Evolutionary conservation across 176 grass and related monocot species (phyloP).

Genomic region (Triticum urartu): DNA sequence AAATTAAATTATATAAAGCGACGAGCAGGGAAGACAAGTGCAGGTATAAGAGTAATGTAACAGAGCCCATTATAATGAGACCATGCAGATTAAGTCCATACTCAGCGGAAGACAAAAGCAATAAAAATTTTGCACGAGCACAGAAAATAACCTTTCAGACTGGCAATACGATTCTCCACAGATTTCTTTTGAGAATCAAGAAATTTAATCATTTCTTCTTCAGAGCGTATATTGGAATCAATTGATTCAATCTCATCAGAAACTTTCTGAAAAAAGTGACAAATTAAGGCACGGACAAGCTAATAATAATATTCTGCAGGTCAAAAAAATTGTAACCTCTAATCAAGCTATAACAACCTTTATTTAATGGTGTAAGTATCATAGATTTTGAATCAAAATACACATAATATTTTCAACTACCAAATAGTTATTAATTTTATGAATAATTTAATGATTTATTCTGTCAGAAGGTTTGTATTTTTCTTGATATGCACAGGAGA

Average conservation of each 20-base stretch:
- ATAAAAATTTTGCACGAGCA: background rate
- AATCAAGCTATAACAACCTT: background rate
- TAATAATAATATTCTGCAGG: background rate
- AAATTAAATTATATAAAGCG: background rate
- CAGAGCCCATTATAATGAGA: background rate
- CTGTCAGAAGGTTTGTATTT: background rate
- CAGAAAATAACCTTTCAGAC: conserved; percentile 24
- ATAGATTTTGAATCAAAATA: background rate
- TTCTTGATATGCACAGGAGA: background rate
- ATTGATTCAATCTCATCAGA: conserved; percentile 1
- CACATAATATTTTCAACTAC: background rate
- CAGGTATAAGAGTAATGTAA: background rate
- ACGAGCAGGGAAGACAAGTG: background rate
- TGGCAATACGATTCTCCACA: background rate
- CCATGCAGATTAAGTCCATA: background rate
- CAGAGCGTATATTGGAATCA: background rate
- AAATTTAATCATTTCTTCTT: background rate
- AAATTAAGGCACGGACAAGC: background rate
- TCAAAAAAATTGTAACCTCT: background rate
- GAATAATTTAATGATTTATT: background rate
- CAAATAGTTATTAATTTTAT: background rate
- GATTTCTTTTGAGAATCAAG: background rate
- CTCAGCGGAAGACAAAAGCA: background rate
- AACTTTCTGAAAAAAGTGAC: conserved; percentile 3
- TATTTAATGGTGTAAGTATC: background rate